Conservation (phyloP, 306 rosid species). For the Begonia loranthoides region DNA sequence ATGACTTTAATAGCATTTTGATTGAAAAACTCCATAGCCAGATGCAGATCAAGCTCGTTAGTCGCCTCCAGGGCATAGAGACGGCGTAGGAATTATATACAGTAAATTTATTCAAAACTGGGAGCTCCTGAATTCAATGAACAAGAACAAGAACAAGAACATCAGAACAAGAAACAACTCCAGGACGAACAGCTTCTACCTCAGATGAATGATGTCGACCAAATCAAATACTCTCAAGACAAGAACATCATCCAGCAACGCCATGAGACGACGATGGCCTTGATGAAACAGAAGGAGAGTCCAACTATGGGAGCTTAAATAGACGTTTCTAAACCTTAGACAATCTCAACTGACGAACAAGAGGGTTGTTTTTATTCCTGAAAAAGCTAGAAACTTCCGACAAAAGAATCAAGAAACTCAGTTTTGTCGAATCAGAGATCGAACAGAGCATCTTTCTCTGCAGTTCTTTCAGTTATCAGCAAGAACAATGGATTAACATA, state of each 20-base stretch:
- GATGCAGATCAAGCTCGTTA: constrained; percentile 27
- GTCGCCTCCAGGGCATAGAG: constrained; percentile 23
- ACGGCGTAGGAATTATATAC: constrained; percentile 21
- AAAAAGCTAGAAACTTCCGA: too few relatives aligned
- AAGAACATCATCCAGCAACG: not conserved
- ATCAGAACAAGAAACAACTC: constrained; percentile 32
- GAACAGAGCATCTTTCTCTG: not conserved
- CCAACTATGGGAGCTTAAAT: too few relatives aligned
- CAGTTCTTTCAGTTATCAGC: not conserved
- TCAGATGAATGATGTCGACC: constrained; percentile 19
- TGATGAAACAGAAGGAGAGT: not conserved
- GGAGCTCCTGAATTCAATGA: constrained; percentile 20
- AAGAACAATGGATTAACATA: not conserved
- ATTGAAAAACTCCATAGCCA: constrained; percentile 17
- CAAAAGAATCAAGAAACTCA: not conserved
- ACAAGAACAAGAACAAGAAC: constrained; percentile 22
- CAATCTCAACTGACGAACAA: too few relatives aligned
- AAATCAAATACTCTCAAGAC: constrained; percentile 25
- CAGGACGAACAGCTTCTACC: constrained; percentile 27
- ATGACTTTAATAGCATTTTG: not conserved
- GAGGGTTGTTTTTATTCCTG: too few relatives aligned
- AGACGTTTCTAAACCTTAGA: too few relatives aligned
- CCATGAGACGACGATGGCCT: not conserved
- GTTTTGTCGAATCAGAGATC: not conserved
- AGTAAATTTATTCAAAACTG: constrained; percentile 24